Evolutionary conservation across 345 rosid genomes (phyloP).

Genomic region (Euphorbia peplus): DNA sequence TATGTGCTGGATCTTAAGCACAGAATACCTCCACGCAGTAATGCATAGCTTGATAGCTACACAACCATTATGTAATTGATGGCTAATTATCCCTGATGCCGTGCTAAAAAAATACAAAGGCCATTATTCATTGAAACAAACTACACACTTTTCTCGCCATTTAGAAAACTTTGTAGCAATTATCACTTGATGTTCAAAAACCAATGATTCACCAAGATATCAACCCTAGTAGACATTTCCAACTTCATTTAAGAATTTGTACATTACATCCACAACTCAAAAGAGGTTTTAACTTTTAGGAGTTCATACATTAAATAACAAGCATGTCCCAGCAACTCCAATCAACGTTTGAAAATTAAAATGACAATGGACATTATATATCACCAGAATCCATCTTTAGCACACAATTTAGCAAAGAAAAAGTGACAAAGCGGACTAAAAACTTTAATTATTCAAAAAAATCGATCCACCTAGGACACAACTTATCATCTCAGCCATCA

Average conservation of each 20-base stretch:
- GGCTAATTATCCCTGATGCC: neutral
- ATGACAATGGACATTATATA: neutral
- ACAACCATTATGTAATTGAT: neutral
- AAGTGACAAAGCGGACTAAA: neutral
- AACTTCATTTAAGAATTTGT: neutral
- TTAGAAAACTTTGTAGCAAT: too few relatives aligned
- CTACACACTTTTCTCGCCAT: neutral
- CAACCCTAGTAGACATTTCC: neutral
- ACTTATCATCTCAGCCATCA: neutral
- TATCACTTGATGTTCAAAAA: neutral
- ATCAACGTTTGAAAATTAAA: neutral
- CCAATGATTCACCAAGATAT: neutral
- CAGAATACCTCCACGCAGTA: neutral
- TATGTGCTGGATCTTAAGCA: neutral
- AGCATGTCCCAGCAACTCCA: neutral
- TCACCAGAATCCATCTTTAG: neutral
- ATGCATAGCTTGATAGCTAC: neutral
- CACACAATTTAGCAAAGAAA: neutral
- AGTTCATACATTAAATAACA: neutral
- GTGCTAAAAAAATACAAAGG: neutral
- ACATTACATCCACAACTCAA: neutral
- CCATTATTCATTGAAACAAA: neutral
- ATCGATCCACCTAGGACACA: neutral
- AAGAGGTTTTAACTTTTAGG: neutral
- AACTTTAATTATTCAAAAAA: too few relatives aligned